Evolutionary conservation across 1,284 basidiomycete species (phyloP), one percentile per base, ranked within the genome.

Genomic region (Mycosarcoma maydis): DNA sequence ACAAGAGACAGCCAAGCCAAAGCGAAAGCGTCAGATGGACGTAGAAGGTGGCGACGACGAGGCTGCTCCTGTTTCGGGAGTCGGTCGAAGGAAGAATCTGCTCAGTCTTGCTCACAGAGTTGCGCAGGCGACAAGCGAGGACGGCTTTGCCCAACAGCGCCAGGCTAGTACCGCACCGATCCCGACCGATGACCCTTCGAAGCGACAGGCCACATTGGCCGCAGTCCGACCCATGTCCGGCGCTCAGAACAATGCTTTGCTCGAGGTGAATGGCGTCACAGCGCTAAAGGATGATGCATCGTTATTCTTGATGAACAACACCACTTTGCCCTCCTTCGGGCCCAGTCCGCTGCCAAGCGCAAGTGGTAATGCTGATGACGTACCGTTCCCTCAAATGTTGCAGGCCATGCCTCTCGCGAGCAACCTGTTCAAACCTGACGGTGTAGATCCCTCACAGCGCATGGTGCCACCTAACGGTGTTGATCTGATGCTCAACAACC

Each of bases 61-160:
- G 30, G 55, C 16, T 8, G 38, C 27, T 19, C 53, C 36, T 9
- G 27, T 27, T 7, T 14, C 42, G 2, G 55, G 50, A 16, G 49
- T 44, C 23, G 68, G 67, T 3, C 52, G 58, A n/a, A 46, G 62
- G 41, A 71, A 76, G 56, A 67, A 75, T 45, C 58, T 78, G 14
- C 53, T 77, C 20, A 67, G 69, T n/a, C 61, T 78, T 19, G 75
- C 76, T 10, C 56, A 65, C 51, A 53, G 71, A 11, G 75, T 78
- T 7, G 76, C 76, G 11, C 51, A 58, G 32, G 76, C 76, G 10
- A 59, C 74, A 4, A 42, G 51, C 11, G 60, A 68, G 27, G 57
- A 65, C 13, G 44, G 49, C 23, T 36, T 32, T 3, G 46, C 42
- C 32, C 49, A 49, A 22, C 59, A 62, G 40, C 39, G 27, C 26